Base-by-base conservation (phyloP, 352 stramenopile genomes). In the Phytopythium ostracodes region DNA sequence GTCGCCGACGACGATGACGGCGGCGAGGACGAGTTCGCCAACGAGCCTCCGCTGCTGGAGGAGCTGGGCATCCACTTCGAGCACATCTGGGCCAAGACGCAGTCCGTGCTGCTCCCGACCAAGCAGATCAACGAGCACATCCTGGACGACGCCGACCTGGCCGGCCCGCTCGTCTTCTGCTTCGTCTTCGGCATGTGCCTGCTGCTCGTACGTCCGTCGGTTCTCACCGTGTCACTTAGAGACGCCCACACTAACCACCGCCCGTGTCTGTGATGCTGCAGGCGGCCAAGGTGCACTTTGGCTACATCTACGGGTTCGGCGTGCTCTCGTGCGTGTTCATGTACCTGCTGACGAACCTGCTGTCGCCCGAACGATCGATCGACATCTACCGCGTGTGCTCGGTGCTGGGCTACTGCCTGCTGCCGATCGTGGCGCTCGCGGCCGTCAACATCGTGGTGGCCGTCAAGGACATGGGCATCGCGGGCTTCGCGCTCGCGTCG, bases 281-380 rank as follows among this genome's bases (percentile, higher is more conserved):
- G 84, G 79, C 77, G 43, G 90, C 84, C 43, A 98, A 98, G 74
- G 76, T 99, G 57, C 95, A 99, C 63, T 99, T 99, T 71, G 96
- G 97, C 38, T 99, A 99, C 75, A 98, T 99, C 63, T 99, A 99
- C 76, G 96, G 96, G 49, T 99, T 99, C 73, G 95, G 96, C 29
- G 70, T 99, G n/a, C 90, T 98, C 62, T 98, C 96, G 50, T 99
- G 94, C 71, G 54, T 98, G 22, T 91, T 92, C 64, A 96, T 99
- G 83, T 98, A 97, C 54, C 59, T 98, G 38, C 81, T 99, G 36
- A 85, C 99, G 65, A 99, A 99, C 79, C 73, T 99, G 25, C 84
- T 99, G 59, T 92, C 87, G 25, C 77, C 82, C 1, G 72, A 91
- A 38, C 79, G 81, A 27, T 87, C 81, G 10, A 96, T 99, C 62